Base-by-base conservation (phyloP, 768 basidiomycete genomes). In the Boletales sp. region DNA sequence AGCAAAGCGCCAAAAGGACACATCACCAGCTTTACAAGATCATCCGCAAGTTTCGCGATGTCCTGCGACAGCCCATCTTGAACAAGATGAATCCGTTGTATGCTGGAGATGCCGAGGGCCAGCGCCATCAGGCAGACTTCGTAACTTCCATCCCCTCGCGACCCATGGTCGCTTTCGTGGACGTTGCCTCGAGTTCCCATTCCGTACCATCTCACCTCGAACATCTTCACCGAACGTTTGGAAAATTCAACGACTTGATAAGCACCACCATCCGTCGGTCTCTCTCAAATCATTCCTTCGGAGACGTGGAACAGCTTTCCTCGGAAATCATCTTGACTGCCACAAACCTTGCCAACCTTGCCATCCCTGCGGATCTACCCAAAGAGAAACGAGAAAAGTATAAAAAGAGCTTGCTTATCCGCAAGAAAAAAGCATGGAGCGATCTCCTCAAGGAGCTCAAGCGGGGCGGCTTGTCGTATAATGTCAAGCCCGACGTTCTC, bases 1-100 rank as follows among this genome's bases (percentile, higher is more conserved):
- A 87, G 66, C 85, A 88, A 52, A 97, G 94, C 63, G 94, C 97
- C 0, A 83, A 88, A 51, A 83, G 77, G 60, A 93, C 92, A 2
- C 97, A 99, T 65, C 85, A 84, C 51, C 90, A 94, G 55, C 73
- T 99, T 2, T 94, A 91, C 79, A 92, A 90, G 66, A 79, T 83
- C 54, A 80, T 97, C 51, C 82, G 91, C 45, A 97, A 92, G 72
- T 95, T 94, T 74, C 82, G 93, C n/a, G 87, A 91, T 39, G 66
- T 90, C 19, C 75, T 98, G n/a, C 81, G 85, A 40, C 83, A 90
- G 64, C 86, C 94, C 8, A 72, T 82, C 41, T 50, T 60, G 13
- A 65, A 64, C n/a, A 69, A 68, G 35, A 63, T 86, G 43, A 65
- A 55, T 31, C 70, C 69, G 5, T 55, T 65, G 15, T 61, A 66